Evolutionary conservation across 2,329 filamentous ascomycete genomes (phyloP).

Genomic region (Sporothrix variecibatus): DNA sequence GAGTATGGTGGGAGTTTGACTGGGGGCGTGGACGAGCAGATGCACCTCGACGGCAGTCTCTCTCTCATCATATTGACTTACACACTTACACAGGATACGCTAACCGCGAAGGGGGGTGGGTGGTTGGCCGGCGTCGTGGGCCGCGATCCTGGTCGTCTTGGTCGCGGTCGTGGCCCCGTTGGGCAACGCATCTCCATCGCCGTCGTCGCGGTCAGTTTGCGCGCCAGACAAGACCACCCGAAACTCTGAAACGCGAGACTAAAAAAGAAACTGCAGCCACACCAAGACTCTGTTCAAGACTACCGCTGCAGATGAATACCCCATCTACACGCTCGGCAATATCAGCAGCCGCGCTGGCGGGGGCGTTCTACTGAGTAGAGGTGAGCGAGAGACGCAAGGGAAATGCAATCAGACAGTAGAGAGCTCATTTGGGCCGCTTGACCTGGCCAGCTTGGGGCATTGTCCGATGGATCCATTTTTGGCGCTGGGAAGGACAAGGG

Average conservation of each 20-base stretch:
- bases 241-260: slow-evolving; percentile 25
- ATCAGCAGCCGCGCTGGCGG: slow-evolving; percentile 21
- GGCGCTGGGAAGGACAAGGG: slow-evolving; percentile 2
- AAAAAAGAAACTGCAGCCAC: slow-evolving; percentile 9
- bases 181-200: slow-evolving; percentile 17
- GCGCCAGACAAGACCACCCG: slow-evolving; percentile 14
- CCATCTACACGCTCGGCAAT: slow-evolving; percentile 21
- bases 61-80: neutral
- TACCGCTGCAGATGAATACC: neutral
- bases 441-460: neutral
- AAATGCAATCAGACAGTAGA: neutral
- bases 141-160: slow-evolving; percentile 20
- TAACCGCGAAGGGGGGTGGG: slow-evolving; percentile 7
- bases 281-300: neutral
- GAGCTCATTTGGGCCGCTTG: slow-evolving; percentile 23
- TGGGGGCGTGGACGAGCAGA: no score
- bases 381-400: no score
- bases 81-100: neutral
- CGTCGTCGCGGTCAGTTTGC: neutral
- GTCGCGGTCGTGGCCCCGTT: slow-evolving; percentile 26
- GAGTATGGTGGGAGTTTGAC: no score
- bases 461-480: slow-evolving; percentile 1
- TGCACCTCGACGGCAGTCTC: slow-evolving; percentile 4
- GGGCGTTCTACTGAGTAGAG: no score
- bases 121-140: neutral